Evolutionary conservation across 2,329 filamentous ascomycete genomes (phyloP), one percentile per base, ranked within the genome.

Genomic region (Paecilomyces fulvus): DNA sequence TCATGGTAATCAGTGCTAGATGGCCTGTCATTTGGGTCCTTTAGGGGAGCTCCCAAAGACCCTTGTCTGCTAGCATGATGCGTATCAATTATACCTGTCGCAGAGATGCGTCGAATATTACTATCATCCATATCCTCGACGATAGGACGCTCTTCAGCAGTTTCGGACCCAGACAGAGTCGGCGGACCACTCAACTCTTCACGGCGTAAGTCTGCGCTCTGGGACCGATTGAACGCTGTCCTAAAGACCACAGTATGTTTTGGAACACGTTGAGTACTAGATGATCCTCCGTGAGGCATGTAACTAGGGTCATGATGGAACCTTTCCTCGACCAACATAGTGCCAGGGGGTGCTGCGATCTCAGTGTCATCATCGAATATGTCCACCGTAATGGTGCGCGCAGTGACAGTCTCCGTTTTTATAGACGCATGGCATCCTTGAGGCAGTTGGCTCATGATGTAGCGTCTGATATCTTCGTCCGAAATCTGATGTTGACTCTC

Each of bases 241-340:
- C 73, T 67, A 54, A 78, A 78, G 6, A 78, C 72, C 31, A 78
- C 64, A 1, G 74, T 77, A 58, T 78, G 75, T 46, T 68, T 75
- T 20, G 75, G 75, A 28, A 65, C 55, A 30, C 56, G 56, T 17
- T 62, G 30, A 77, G 70, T 21, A 69, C 72, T 30, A 74, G 78
- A 14, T 65, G 78, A 46, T 70, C 73, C 28, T 77, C 72, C 63
- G 71, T 51, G 56, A n/a, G 6, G 50, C 58, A 52, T 57, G 57
- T 33, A 58, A 56, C 30, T 82, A 43, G 37, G 63, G 78, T 83
- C 58, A 76, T 81, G 60, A 77, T 80, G 60, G 50, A 76, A 72
- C 30, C 69, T 69, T 63, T 78, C 75, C 54, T 75, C 74, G 46
- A 78, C 63, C 66, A 78, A 71, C 55, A 72, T 73, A 1, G 74